phyloP scores from a whole-genome alignment of 495 filamentous ascomycete species.

The Penicillium pancosmium region DNA sequence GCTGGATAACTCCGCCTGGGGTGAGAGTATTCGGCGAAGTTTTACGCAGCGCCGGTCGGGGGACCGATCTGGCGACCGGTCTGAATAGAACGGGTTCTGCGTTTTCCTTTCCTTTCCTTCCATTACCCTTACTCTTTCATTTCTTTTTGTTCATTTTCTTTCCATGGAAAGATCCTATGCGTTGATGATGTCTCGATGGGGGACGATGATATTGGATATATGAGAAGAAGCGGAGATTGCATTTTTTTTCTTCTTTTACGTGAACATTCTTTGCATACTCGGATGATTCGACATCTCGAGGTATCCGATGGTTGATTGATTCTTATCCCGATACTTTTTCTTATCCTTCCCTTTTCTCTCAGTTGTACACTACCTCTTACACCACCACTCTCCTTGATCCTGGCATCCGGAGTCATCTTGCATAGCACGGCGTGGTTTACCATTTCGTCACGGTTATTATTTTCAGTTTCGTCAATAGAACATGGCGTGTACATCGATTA shows the following conservation, averaged over 20 bases:
- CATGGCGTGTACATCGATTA: constrained; percentile 17
- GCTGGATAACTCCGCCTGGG: constrained; percentile 86
- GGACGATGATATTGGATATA: constrained; percentile 20
- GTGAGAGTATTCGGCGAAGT: constrained; percentile 86
- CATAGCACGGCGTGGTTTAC: constrained; percentile 35
- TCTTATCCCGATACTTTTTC: constrained; percentile 6
- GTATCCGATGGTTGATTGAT: not conserved
- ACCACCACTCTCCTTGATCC: constrained; percentile 13
- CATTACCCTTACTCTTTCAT: not conserved
- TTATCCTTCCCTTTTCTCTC: constrained; percentile 7
- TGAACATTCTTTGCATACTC: constrained; percentile 24
- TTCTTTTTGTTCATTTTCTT: not conserved
- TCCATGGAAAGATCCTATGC: not conserved
- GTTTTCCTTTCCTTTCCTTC: not conserved
- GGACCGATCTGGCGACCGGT: constrained; percentile 31
- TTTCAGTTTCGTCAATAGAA: constrained; percentile 13
- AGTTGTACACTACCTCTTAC: constrained; percentile 25
- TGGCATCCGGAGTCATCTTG: constrained; percentile 24
- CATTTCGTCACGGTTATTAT: constrained; percentile 8
- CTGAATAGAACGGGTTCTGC: constrained; percentile 12
- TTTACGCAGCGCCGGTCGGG: constrained; percentile 72
- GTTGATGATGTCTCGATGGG: constrained; percentile 17
- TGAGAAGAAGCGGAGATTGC: constrained; percentile 9
- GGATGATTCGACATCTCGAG: constrained; percentile 19
- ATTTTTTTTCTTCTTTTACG: constrained; percentile 20